Evolutionary conservation across 768 basidiomycete genomes (phyloP), one percentile per base, ranked within the genome.

Genomic region (Nidularia pulvinata): DNA sequence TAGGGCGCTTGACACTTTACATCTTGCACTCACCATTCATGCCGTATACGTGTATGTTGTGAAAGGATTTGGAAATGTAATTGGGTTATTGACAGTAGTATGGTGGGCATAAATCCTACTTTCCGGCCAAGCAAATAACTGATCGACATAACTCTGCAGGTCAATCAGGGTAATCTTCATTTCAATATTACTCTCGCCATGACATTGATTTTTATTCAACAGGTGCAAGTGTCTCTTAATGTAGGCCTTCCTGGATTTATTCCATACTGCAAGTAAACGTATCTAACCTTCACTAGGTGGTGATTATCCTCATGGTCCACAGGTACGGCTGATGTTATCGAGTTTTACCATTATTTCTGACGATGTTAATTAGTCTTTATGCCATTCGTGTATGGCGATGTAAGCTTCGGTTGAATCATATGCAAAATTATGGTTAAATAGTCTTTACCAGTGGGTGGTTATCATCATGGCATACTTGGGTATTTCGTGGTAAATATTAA

Each of bases 351-450:
- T 34, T n/a, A 10, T 46, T n/a, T 53, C 47, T 33, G 49, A n/a
- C 22, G 22, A 11, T 6, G 34, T 50, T 45, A 47, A 22, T 16
- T 13, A 78, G 78, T 55, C 57, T 79, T 22, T 81, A 81, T 46
- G 68, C 76, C 5, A 68, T 68, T 53, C 72, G 79, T 3, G 73
- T 79, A 6, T 80, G 78, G 77, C 62, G 74, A 47, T 72, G 78
- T 81, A 47, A 45, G 45, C 53, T 6, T 48, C 35, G 32, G 35
- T 33, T 16, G 2, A 19, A 13, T 30, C 52, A 46, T 34, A 48
- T 32, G n/a, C 14, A 47, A 32, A 45, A 50, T 37, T 42, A 45
- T 33, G 30, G 33, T 37, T 1, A 14, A 43, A 22, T 7, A 5
- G 48, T 22, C 19, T 36, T n/a, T 1, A 48, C 11, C 30, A 72